Evolutionary conservation across 768 basidiomycete species (phyloP).

Genomic region (Dendrothele bispora): DNA sequence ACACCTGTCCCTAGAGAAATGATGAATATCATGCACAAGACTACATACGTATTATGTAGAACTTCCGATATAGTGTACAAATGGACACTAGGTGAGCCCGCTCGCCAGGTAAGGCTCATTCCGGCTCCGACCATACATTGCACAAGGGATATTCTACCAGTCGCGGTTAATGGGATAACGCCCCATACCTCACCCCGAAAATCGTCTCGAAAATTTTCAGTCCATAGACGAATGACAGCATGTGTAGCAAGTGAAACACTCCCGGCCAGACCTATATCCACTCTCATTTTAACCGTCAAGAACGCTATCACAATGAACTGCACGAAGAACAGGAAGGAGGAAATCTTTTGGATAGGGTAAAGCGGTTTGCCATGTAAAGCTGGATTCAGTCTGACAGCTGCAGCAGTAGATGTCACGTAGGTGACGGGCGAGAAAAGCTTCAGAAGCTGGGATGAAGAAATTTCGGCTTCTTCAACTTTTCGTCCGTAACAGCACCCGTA

Average conservation of each 20-base stretch:
- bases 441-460: slow-evolving; percentile 7
- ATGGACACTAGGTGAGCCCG: neutral
- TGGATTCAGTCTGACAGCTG: slow-evolving; percentile 17
- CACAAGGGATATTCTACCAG: neutral
- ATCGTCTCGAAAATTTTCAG: slow-evolving; percentile 17
- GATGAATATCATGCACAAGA: neutral
- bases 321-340: slow-evolving; percentile 15
- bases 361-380: slow-evolving; percentile 12
- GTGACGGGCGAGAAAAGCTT: slow-evolving; percentile 10
- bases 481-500: slow-evolving; percentile 21
- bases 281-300: neutral
- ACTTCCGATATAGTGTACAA: neutral
- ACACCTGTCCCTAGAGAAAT: neutral
- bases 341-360: slow-evolving; percentile 18
- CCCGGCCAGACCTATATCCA: slow-evolving; percentile 7
- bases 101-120: neutral
- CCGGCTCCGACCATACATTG: neutral
- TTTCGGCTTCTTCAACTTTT: slow-evolving; percentile 2
- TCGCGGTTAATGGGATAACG: neutral
- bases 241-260: slow-evolving; percentile 12
- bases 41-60: neutral
- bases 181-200: slow-evolving; percentile 11
- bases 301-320: slow-evolving; percentile 10
- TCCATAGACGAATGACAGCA: slow-evolving; percentile 12
- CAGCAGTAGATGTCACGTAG: slow-evolving; percentile 14